These are phyloP conservation scores for Fusarium setosum DNA, from an alignment of 2,329 filamentous ascomycete species.

Conservation along the genomic window DNA sequence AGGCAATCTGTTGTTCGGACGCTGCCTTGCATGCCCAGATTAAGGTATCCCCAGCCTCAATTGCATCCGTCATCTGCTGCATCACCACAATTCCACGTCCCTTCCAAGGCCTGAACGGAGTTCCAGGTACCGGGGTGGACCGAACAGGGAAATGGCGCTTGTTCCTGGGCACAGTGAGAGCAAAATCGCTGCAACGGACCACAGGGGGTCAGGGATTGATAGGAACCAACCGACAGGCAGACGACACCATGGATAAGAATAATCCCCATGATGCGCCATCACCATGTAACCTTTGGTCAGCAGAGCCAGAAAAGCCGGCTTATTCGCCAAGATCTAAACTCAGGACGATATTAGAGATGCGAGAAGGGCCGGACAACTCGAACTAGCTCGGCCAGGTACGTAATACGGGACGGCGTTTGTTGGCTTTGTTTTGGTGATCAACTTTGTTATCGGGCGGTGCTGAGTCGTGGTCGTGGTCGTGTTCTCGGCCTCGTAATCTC, in stretches of 20 bases:
- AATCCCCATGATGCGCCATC: neutral
- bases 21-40: slow-evolving; percentile 30
- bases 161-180: slow-evolving; percentile 31
- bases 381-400: slow-evolving; percentile 21
- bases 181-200: slow-evolving; percentile 5
- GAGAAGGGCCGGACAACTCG: slow-evolving; percentile 16
- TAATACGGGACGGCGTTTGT: slow-evolving; percentile 27
- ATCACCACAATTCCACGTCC: slow-evolving; percentile 32
- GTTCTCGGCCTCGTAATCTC: slow-evolving; percentile 33
- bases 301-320: slow-evolving; percentile 8
- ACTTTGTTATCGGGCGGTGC: slow-evolving; percentile 16
- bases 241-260: slow-evolving; percentile 7
- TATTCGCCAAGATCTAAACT: slow-evolving; percentile 31
- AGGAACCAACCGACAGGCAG: slow-evolving; percentile 1
- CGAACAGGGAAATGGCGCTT: slow-evolving; percentile 23
- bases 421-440: slow-evolving; percentile 16
- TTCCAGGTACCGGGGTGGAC: slow-evolving; percentile 19
- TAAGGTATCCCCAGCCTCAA: slow-evolving; percentile 38
- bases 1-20: slow-evolving; percentile 24
- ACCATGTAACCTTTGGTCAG: neutral
- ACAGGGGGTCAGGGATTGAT: neutral
- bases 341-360: slow-evolving; percentile 9
- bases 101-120: slow-evolving; percentile 16
- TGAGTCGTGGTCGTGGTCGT: too few relatives aligned
- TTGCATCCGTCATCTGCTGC: slow-evolving; percentile 38